Percentiles rank a stretch among this genome's conserved stretches.
Conservation (phyloP, 768 basidiomycete species). For the Crucibulum laeve region DNA sequence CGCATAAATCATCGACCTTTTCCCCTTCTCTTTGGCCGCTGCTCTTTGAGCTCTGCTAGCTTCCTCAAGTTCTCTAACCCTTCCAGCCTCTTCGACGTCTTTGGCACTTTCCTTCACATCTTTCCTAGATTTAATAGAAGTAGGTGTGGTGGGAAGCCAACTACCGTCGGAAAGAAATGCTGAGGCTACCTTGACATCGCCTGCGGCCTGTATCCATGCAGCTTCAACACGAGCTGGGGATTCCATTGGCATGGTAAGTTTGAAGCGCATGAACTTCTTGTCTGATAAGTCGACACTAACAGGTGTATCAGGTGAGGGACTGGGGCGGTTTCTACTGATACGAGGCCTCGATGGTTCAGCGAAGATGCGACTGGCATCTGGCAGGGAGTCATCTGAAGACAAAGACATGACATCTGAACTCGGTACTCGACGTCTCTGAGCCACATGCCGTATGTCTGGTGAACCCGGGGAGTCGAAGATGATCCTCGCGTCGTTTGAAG, state of each 20-base stretch:
- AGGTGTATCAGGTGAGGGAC: constrained; percentile 21
- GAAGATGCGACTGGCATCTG: constrained; percentile 37
- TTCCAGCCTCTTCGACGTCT: constrained; percentile 50
- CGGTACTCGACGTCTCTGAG: constrained; percentile 40
- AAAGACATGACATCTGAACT: constrained; percentile 41
- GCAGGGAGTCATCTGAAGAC: constrained; percentile 69
- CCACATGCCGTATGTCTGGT: constrained; percentile 53
- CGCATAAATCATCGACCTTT: constrained; percentile 80
- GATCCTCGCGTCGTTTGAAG: constrained; percentile 30
- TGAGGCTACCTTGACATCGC: constrained; percentile 59
- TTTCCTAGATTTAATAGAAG: constrained; percentile 15
- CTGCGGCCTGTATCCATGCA: constrained; percentile 64
- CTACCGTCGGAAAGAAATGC: constrained; percentile 49
- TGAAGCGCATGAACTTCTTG: constrained; percentile 53
- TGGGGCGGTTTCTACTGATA: constrained; percentile 46
- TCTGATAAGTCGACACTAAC: constrained; percentile 20
- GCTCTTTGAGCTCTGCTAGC: constrained; percentile 63
- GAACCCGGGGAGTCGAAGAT: constrained; percentile 48
- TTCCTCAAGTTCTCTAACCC: constrained; percentile 71
- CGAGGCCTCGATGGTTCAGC: constrained; percentile 48
- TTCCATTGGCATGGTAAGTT: constrained; percentile 55
- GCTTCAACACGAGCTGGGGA: constrained; percentile 42
- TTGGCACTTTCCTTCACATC: constrained; percentile 57
- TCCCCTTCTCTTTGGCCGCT: constrained; percentile 69
- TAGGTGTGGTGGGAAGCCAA: constrained; percentile 40